Base-by-base conservation (phyloP, 192 early-diverging fungal genomes). In the Jimgerdemannia flammicorona region DNA sequence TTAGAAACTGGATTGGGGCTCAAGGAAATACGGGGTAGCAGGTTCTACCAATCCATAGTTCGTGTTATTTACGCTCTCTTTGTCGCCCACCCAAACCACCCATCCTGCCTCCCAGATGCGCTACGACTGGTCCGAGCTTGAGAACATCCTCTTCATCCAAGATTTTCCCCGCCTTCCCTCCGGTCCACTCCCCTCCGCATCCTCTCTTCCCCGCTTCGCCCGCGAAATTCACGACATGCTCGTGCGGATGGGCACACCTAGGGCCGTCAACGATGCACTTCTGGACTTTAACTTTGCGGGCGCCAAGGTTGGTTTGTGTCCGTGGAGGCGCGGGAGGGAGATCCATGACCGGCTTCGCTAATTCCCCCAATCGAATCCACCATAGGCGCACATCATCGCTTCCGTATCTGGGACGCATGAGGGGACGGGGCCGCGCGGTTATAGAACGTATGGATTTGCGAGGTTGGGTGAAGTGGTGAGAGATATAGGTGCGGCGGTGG, bases 131-230 rank as follows among this genome's bases (percentile, higher is more conserved):
- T 71, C 81, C 7, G 75, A 87, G 18, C 69, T 92, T 14, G 84
- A 87, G 8, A 92, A 92, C 77, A 86, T 86, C 4, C 73, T 92
- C 29, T 92, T 85, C 79, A 87, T 92, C 10, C 91, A 92, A 70
- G 91, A 92, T 67, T 84, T 92, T 64, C 79, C 82, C 3, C 54
- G 80, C 19, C 80, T 76, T 0, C 54, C 80, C 11, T 63, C 20
- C 3, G 64, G 41, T 3, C 64, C 70, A 0, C 42, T 66, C 0
- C 63, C 67, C 0, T 64, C 66, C 63, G 72, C 64, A 2, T 63
- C 49, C 3, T 54, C 75, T 1, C 42, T 82, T 0, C 83, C 83
- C 0, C 71, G 72, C 4, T 92, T 92, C 80, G 83, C 86, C 3
- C n/a, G 49, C 6, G 74, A 80, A 17, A 69, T 92, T 29, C 44